Conservation (phyloP, 139 green algal species). For the Diplosphaera chodatii region DNA sequence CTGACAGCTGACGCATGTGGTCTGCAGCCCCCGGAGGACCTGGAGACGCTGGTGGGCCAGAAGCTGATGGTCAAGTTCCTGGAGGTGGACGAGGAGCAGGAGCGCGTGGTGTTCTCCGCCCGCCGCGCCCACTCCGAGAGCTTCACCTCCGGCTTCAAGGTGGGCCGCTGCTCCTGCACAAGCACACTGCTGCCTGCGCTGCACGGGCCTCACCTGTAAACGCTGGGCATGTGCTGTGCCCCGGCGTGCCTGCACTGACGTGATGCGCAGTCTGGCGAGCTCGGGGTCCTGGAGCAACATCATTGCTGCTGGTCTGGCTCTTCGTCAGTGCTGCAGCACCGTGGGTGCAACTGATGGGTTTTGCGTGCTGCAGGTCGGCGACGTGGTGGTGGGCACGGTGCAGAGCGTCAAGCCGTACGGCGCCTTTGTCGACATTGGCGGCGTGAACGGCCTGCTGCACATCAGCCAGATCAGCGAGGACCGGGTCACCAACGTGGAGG, state of each 20-base stretch:
- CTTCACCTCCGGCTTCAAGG: conserved; percentile 1
- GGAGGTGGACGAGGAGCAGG: conserved; percentile 88
- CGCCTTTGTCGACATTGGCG: conserved; percentile 93
- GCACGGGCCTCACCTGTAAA: too few relatives aligned
- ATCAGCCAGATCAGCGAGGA: conserved; percentile 95
- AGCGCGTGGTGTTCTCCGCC: conserved; percentile 78
- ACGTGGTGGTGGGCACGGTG: conserved; percentile 89
- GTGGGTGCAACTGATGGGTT: too few relatives aligned
- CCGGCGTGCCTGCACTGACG: too few relatives aligned
- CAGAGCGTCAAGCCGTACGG: conserved; percentile 90
- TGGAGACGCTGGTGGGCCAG: conserved; percentile 71
- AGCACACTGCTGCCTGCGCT: neutral
- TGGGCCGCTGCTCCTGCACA: neutral
- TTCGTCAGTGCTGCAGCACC: too few relatives aligned
- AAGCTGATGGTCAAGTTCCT: conserved; percentile 86
- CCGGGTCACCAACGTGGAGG: conserved; percentile 83
- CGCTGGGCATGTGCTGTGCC: too few relatives aligned
- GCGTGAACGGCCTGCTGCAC: conserved; percentile 88
- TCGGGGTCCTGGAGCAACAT: too few relatives aligned
- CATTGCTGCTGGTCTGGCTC: neutral
- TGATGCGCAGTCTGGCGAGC: neutral
- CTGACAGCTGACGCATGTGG: too few relatives aligned
- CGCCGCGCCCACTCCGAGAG: conserved; percentile 27
- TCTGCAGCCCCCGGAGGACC: conserved; percentile 3
- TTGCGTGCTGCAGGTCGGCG: conserved; percentile 51